phyloP scores from a whole-genome alignment of 331 rosid species.

The Phaseolus coccineus region DNA sequence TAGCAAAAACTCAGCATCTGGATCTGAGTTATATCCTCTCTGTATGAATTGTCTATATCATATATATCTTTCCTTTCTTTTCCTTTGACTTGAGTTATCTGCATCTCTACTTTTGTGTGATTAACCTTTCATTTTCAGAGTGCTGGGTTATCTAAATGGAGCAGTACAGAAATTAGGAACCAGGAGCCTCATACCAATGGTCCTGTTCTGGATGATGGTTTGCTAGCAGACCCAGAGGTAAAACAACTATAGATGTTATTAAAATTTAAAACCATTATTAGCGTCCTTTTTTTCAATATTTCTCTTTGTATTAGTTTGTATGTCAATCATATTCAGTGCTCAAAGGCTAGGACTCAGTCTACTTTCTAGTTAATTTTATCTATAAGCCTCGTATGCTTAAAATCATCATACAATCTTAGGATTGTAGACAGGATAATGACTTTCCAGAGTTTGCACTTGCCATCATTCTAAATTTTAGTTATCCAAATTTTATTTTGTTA shows the following conservation, averaged over 20 bases:
- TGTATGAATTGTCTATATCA: slow-evolving; percentile 59
- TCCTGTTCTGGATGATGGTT: slow-evolving; percentile 85
- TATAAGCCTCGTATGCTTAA: neutral
- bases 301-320: slow-evolving; percentile 30
- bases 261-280: slow-evolving; percentile 31
- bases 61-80: neutral
- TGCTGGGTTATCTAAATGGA: slow-evolving; percentile 86
- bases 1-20: slow-evolving; percentile 92
- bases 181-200: slow-evolving; percentile 95
- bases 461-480: slow-evolving; percentile 13
- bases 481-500: neutral
- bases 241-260: slow-evolving; percentile 40
- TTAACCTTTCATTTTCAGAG: slow-evolving; percentile 60
- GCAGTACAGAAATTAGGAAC: slow-evolving; percentile 84
- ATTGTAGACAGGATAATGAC: neutral
- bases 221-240: slow-evolving; percentile 94
- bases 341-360: slow-evolving; percentile 6
- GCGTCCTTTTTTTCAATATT: neutral
- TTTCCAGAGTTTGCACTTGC: neutral
- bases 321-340: slow-evolving; percentile 35
- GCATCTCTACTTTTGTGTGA: slow-evolving; percentile 39
- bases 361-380: slow-evolving; percentile 16
- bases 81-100: slow-evolving; percentile 29
- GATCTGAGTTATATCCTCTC: slow-evolving; percentile 79
- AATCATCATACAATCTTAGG: neutral